Conservation (phyloP, 2,329 filamentous ascomycete species). For the Didymella sp. region DNA sequence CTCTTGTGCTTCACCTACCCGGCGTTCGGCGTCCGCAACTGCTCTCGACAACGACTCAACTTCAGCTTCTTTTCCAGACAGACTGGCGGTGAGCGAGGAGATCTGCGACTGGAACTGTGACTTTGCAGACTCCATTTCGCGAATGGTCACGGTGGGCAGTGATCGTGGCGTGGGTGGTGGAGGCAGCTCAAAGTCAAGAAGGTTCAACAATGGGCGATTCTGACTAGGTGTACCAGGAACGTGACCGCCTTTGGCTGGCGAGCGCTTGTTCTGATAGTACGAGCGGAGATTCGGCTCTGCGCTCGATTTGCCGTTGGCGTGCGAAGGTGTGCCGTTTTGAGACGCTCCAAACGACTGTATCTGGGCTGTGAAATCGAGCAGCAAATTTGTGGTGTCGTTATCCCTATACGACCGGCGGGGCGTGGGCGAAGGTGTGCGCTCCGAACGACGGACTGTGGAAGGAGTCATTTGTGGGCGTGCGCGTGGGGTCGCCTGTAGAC, state of each 20-base stretch:
- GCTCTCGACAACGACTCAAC: constrained; percentile 86
- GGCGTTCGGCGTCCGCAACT: constrained; percentile 87
- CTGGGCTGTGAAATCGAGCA: constrained; percentile 89
- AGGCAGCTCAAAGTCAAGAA: constrained; percentile 89
- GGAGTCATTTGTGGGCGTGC: constrained; percentile 56
- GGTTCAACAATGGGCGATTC: constrained; percentile 43
- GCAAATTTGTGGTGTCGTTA: constrained; percentile 74
- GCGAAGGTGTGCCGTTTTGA: constrained; percentile 47
- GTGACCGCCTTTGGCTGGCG: constrained; percentile 39
- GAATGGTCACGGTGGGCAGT: constrained; percentile 86
- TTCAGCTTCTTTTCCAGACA: constrained; percentile 93
- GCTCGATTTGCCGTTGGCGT: constrained; percentile 56
- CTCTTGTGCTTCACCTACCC: constrained; percentile 86
- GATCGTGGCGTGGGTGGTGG: constrained; percentile 91
- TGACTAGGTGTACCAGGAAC: constrained; percentile 43
- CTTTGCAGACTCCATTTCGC: constrained; percentile 91
- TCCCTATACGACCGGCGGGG: constrained; percentile 59
- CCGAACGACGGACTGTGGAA: constrained; percentile 54
- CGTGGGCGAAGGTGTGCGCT: constrained; percentile 59
- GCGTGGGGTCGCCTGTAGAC: constrained; percentile 42
- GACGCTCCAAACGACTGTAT: constrained; percentile 62
- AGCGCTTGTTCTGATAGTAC: constrained; percentile 45
- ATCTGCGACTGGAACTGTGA: constrained; percentile 91
- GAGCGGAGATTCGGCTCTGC: constrained; percentile 59
- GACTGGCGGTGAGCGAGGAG: constrained; percentile 87